Percentiles rank a stretch among this genome's conserved stretches.
Evolutionary conservation across 2,329 filamentous ascomycete species (phyloP).

Genomic region (Fusarium haematococcum): DNA sequence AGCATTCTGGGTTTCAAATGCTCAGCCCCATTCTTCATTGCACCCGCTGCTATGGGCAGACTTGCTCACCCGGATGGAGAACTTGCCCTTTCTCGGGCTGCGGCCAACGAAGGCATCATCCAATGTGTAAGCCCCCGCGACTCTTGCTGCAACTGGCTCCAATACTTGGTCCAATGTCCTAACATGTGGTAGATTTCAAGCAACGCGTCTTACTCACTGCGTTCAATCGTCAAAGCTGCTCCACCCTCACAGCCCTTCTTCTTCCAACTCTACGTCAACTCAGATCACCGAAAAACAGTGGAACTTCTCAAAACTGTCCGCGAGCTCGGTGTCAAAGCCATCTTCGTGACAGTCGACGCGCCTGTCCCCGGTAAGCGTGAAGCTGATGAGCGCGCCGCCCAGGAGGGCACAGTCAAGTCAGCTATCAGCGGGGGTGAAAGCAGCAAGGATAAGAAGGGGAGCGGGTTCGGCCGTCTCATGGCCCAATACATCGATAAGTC

Average conservation of each 20-base stretch:
- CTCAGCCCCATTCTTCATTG: constrained; percentile 38
- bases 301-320: constrained; percentile 53
- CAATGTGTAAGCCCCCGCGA: constrained; percentile 54
- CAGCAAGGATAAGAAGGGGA: constrained; percentile 63
- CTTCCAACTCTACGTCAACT: constrained; percentile 66
- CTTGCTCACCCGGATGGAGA: constrained; percentile 55
- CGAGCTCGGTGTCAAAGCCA: constrained; percentile 60
- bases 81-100: constrained; percentile 61
- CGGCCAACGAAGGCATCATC: constrained; percentile 59
- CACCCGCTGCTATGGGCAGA: constrained; percentile 35
- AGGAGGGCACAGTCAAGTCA: constrained; percentile 54
- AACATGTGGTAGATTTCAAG: constrained; percentile 55
- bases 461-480: constrained; percentile 63
- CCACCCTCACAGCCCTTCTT: constrained; percentile 57
- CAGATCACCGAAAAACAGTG: constrained; percentile 59
- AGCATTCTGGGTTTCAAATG: constrained; percentile 33
- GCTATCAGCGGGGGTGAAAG: constrained; percentile 54
- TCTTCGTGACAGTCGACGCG: constrained; percentile 65
- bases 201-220: constrained; percentile 62
- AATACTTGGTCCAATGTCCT: background rate
- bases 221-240: constrained; percentile 55
- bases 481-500: constrained; percentile 61
- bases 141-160: background rate
- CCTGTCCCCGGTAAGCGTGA: constrained; percentile 67
- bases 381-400: constrained; percentile 63